Evolutionary conservation across 352 stramenopile genomes (phyloP).

Genomic region (Blastocystis sp.): DNA sequence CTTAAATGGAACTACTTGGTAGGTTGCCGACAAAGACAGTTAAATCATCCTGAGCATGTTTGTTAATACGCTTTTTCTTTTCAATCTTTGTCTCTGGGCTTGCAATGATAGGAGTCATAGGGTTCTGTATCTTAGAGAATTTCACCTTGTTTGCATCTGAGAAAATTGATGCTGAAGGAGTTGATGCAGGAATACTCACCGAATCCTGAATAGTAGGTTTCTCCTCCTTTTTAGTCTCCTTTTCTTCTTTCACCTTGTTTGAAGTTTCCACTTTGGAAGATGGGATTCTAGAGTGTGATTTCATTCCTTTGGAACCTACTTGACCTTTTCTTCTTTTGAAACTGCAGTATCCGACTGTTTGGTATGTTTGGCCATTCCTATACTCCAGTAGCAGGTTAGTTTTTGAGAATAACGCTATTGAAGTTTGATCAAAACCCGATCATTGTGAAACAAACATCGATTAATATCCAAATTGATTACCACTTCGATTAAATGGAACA

Average conservation of each 20-base stretch:
- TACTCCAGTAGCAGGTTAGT: neutral
- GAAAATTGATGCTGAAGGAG: neutral
- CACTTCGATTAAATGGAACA: no score
- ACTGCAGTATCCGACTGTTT: neutral
- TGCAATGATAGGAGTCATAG: neutral
- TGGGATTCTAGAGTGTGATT: no score
- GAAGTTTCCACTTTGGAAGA: no score
- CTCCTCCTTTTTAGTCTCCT: neutral
- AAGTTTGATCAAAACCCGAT: neutral
- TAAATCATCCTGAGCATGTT: slow-evolving; percentile 1
- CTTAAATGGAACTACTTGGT: neutral
- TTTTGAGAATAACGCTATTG: neutral
- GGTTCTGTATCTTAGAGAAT: neutral
- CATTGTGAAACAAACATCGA: neutral
- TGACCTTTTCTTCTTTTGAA: neutral
- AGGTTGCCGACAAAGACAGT: slow-evolving; percentile 52
- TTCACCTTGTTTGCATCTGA: slow-evolving; percentile 19
- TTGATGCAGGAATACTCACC: neutral
- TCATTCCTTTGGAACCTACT: neutral
- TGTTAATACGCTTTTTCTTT: slow-evolving; percentile 29
- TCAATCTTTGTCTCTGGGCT: neutral
- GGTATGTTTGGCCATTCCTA: neutral
- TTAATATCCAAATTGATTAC: neutral
- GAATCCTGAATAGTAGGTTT: neutral
- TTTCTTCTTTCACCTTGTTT: neutral